Base-by-base conservation (phyloP, 345 rosid species). In the Eucalyptus cloeziana region DNA sequence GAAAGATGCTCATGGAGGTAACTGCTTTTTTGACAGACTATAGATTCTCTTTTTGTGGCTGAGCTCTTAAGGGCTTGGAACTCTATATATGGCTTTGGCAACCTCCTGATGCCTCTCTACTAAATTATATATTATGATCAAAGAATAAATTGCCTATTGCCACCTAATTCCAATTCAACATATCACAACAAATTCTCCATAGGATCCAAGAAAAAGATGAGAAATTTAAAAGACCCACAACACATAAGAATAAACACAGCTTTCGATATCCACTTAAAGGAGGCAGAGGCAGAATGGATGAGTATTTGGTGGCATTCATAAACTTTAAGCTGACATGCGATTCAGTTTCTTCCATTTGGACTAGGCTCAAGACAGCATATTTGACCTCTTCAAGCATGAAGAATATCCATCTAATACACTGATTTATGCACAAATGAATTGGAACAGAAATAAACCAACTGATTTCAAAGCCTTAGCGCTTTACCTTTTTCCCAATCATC, bases 401-500 rank as follows among this genome's bases (percentile, higher is more conserved):
- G 10, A 85, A 31, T 67, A 67, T 86, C 10, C 81, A 37, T 71
- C 81, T 37, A 37, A 33, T 9, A 71, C 81, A 33, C 44, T 71
- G 27, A 71, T 33, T 71, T 51, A 79, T 27, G 54, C 71, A 88
- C 30, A 47, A n/a, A 71, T 49, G 12, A 49, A 60, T 24, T 15
- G 30, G 13, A 8, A 21, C 69, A 49, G 3, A 88, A 43, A 43
- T 40, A 85, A 17, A 64, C 33, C 37, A 1, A 62, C 43, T 4
- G 87, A 88, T 25, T 45, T 88, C 60, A 31, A 40, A 49, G 50
- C 83, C 47, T 79, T 81, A 19, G 45, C 7, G 2, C 12, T 19
- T 45, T 94, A 97, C 99, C 97, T 95, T 98, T 92, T 91, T 96
- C 88, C 98, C 99, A 89, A 98, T 98, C 98, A 98, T 96, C 86